phyloP scores from a whole-genome alignment of 1,284 basidiomycete species.

The Gomphus bonarii region DNA sequence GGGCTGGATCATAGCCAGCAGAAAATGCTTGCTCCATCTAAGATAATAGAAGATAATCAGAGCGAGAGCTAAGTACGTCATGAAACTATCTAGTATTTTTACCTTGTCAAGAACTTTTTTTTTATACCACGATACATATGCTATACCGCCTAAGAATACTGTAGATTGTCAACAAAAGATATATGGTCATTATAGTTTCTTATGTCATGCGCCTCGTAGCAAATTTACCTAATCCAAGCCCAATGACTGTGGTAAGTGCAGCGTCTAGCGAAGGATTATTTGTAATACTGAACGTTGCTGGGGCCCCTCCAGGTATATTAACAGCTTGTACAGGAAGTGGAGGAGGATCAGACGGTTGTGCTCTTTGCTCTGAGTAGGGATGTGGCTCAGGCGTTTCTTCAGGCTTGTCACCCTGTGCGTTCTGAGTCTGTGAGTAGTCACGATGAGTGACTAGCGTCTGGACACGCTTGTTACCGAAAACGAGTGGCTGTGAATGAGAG shows the following conservation, averaged over 20 bases:
- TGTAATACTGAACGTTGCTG: conserved; percentile 8
- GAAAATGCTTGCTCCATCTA: conserved; percentile 58
- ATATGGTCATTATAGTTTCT: neutral
- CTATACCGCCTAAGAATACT: conserved; percentile 64
- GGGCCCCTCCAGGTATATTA: conserved; percentile 6
- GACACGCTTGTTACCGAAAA: neutral
- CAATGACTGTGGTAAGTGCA: conserved; percentile 46
- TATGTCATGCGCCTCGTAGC: neutral
- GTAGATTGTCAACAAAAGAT: neutral
- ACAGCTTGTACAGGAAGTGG: conserved; percentile 9
- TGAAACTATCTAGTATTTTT: neutral
- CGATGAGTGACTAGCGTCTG: neutral
- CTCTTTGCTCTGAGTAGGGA: neutral
- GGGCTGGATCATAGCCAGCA: conserved; percentile 65
- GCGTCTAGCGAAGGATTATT: conserved; percentile 31
- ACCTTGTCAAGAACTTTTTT: conserved; percentile 71
- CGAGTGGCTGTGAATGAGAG: neutral
- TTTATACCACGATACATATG: conserved; percentile 73
- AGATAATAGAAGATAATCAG: conserved; percentile 9
- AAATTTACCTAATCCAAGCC: conserved; percentile 42
- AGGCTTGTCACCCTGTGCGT: neutral
- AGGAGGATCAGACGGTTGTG: neutral
- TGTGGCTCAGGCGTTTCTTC: neutral
- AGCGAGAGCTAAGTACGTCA: neutral
- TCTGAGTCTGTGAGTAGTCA: neutral